Conservation (phyloP, 2,329 filamentous ascomycete species). For the Dactylella cylindrospora region DNA sequence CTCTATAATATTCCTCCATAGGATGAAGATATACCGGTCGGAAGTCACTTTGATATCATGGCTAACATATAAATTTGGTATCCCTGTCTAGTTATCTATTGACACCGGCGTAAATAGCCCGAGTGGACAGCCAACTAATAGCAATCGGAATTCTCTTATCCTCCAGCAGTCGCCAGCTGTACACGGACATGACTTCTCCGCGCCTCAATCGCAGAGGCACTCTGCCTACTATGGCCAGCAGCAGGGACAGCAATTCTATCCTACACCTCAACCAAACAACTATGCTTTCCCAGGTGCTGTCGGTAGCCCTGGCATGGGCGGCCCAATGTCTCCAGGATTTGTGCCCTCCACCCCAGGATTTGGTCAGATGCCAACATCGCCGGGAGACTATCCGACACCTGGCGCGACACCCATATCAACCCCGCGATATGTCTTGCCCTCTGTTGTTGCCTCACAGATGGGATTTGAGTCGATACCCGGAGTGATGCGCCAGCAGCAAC, state of each 20-base stretch:
- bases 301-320: slow-evolving; percentile 10
- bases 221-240: slow-evolving; percentile 11
- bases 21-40: no score
- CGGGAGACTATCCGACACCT: slow-evolving; percentile 37
- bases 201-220: slow-evolving; percentile 11
- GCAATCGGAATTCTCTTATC: slow-evolving; percentile 4
- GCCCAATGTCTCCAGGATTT: slow-evolving; percentile 21
- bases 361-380: slow-evolving; percentile 22
- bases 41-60: background rate
- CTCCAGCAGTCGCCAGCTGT: slow-evolving; percentile 27
- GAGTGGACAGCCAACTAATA: no score
- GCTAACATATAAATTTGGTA: background rate
- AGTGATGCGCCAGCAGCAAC: slow-evolving; percentile 8
- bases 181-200: slow-evolving; percentile 10
- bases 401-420: slow-evolving; percentile 35
- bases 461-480: slow-evolving; percentile 20
- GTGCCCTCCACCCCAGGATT: slow-evolving; percentile 25
- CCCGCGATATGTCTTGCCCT: slow-evolving; percentile 36
- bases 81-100: slow-evolving; percentile 4
- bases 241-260: slow-evolving; percentile 32
- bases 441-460: slow-evolving; percentile 35
- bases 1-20: background rate
- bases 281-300: slow-evolving; percentile 24
- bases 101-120: slow-evolving; percentile 9
- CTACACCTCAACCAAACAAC: slow-evolving; percentile 29